These are phyloP conservation scores for Xylaria sp. DNA, from an alignment of 2,329 filamentous ascomycete genomes.

Conservation along the genomic window DNA sequence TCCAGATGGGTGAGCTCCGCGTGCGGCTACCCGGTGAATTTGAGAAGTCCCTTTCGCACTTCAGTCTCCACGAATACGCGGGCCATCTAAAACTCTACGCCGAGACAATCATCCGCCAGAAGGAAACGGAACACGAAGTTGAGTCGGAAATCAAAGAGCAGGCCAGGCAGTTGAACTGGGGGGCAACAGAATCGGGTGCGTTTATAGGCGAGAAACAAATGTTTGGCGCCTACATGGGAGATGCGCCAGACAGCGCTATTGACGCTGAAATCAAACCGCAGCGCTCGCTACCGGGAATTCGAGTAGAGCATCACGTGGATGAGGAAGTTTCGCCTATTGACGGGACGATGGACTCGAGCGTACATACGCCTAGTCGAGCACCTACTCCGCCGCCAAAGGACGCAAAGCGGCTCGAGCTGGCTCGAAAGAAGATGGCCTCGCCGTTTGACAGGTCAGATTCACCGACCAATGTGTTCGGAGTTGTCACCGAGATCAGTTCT, in stretches of 20 bases:
- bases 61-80: conserved; percentile 70
- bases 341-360: conserved; percentile 33
- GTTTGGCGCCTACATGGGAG: conserved; percentile 43
- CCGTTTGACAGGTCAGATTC: conserved; percentile 31
- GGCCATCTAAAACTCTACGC: conserved; percentile 72
- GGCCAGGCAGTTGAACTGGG: not conserved
- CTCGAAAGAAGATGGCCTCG: conserved; percentile 35
- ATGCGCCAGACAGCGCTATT: conserved; percentile 50
- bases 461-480: conserved; percentile 29
- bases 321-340: conserved; percentile 24
- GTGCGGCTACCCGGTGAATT: conserved; percentile 48
- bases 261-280: conserved; percentile 42
- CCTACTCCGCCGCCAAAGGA: conserved; percentile 44
- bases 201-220: conserved; percentile 37
- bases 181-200: conserved; percentile 32
- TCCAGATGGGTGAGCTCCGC: conserved; percentile 44
- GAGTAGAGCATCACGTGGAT: conserved; percentile 29
- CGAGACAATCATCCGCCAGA: conserved; percentile 34
- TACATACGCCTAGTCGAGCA: conserved; percentile 36
- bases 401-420: conserved; percentile 37
- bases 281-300: conserved; percentile 20
- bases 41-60: conserved; percentile 70
- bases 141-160: not conserved
- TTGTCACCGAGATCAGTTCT: conserved; percentile 38
- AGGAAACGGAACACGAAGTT: conserved; percentile 31